Percentiles rank a stretch among this genome's conserved stretches.
Conservation (phyloP, 768 basidiomycete species). For the Kwoniella dejecticola region DNA sequence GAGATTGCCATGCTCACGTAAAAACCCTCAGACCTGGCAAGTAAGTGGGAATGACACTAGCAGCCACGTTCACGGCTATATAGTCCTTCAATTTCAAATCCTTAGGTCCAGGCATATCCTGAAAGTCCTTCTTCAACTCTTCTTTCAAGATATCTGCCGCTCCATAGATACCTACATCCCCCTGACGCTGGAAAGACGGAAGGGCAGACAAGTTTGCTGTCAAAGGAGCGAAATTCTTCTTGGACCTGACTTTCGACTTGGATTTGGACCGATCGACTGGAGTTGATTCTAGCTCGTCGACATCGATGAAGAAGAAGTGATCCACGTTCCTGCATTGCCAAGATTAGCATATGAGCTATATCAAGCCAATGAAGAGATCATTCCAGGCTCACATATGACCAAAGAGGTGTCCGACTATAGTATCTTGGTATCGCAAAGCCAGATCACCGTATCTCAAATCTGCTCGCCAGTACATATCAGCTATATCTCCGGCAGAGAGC, state of each 20-base stretch:
- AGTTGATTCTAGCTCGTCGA: conserved; percentile 50
- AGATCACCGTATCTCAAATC: conserved; percentile 62
- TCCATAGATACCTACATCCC: background rate
- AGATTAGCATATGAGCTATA: too few relatives aligned
- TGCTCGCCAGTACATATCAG: conserved; percentile 49
- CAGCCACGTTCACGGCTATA: conserved; percentile 74
- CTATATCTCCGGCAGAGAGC: background rate
- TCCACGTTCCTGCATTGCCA: conserved; percentile 88
- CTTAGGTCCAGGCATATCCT: conserved; percentile 62
- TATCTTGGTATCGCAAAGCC: conserved; percentile 80
- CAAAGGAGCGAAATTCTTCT: conserved; percentile 10
- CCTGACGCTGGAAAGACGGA: conserved; percentile 7
- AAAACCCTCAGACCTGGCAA: conserved; percentile 77
- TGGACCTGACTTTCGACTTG: background rate
- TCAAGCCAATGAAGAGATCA: too few relatives aligned
- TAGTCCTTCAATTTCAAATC: conserved; percentile 66
- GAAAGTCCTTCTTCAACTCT: conserved; percentile 68
- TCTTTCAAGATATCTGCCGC: conserved; percentile 52
- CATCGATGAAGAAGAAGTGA: conserved; percentile 59
- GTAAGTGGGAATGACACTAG: conserved; percentile 86
- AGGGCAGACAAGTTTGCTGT: conserved; percentile 14
- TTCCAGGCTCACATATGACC: conserved; percentile 68
- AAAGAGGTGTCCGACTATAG: conserved; percentile 79
- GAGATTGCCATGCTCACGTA: conserved; percentile 57
- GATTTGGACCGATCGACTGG: conserved; percentile 1